Evolutionary conservation across 371 early-diverging fungal genomes (phyloP).

Genomic region (Sporodiniella umbellata): DNA sequence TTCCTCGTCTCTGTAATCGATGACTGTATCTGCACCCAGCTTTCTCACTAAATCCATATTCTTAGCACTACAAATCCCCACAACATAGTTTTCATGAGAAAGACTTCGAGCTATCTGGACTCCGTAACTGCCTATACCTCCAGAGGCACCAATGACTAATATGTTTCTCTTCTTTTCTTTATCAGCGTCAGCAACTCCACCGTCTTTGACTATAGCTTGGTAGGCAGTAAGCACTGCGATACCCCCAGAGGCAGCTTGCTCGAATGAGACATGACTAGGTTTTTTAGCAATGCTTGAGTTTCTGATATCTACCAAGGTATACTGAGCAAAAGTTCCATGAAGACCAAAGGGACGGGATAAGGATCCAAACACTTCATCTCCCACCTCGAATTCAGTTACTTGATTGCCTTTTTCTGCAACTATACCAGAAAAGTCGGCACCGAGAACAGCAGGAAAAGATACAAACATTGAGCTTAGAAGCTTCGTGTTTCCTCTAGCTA

Average conservation of each 20-base stretch:
- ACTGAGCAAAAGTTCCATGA: slow-evolving; percentile 51
- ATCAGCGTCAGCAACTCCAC: background rate
- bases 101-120: slow-evolving; percentile 62
- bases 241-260: slow-evolving; percentile 48
- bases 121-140: slow-evolving; percentile 59
- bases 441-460: slow-evolving; percentile 27
- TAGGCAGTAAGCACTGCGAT: slow-evolving; percentile 39
- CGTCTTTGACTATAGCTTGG: slow-evolving; percentile 23
- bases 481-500: slow-evolving; percentile 24
- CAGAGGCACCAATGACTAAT: slow-evolving; percentile 54
- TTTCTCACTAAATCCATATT: slow-evolving; percentile 47
- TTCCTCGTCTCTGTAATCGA: slow-evolving; percentile 51
- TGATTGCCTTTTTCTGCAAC: slow-evolving; percentile 34
- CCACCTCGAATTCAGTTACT: slow-evolving; percentile 38
- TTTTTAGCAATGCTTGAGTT: slow-evolving; percentile 40
- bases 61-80: slow-evolving; percentile 59
- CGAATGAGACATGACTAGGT: slow-evolving; percentile 42
- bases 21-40: slow-evolving; percentile 59
- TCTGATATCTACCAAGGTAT: slow-evolving; percentile 15
- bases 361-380: slow-evolving; percentile 53
- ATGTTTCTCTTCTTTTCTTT: slow-evolving; percentile 12
- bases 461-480: background rate
- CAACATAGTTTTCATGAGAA: slow-evolving; percentile 44
- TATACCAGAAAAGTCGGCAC: slow-evolving; percentile 48
- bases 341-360: slow-evolving; percentile 12